These are phyloP conservation scores for Sergeia podlipaevii DNA, from an alignment of 208 protist genomes.

Conservation along the genomic window DNA sequence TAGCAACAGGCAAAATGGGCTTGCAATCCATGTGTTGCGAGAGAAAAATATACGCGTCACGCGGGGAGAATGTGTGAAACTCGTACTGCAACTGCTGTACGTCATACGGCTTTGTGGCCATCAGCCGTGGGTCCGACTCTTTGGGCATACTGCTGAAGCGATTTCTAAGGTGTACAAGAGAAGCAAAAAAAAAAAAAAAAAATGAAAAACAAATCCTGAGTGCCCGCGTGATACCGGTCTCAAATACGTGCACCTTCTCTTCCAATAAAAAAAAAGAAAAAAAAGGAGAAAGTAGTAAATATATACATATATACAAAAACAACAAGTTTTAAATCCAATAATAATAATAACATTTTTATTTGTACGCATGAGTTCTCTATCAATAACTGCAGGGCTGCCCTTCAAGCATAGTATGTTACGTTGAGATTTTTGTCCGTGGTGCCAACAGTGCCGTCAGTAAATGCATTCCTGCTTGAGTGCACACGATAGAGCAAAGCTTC, in stretches of 20 bases:
- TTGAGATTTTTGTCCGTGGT: too few relatives aligned
- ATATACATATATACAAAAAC: constrained; percentile 6
- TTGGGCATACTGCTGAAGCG: neutral
- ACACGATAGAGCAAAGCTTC: too few relatives aligned
- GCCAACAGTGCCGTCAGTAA: too few relatives aligned
- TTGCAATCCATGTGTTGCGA: constrained; percentile 34
- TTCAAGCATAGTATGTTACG: too few relatives aligned
- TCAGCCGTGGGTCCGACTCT: constrained; percentile 6
- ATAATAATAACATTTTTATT: too few relatives aligned
- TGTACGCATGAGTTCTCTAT: too few relatives aligned
- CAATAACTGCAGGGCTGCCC: too few relatives aligned
- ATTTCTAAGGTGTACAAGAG: neutral
- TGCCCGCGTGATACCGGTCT: neutral
- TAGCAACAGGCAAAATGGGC: constrained; percentile 28
- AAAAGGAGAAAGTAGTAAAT: neutral
- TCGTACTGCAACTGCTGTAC: constrained; percentile 33
- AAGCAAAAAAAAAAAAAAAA: neutral
- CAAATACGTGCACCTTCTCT: constrained; percentile 3
- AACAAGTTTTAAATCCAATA: constrained; percentile 5
- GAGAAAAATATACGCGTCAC: constrained; percentile 43
- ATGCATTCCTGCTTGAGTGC: too few relatives aligned
- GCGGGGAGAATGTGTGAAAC: constrained; percentile 37
- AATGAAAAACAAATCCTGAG: constrained; percentile 5
- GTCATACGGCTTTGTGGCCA: constrained; percentile 26
- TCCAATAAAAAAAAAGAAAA: constrained; percentile 5